Evolutionary conservation across 1,284 basidiomycete species (phyloP).

Genomic region (Trichosporon faecale): DNA sequence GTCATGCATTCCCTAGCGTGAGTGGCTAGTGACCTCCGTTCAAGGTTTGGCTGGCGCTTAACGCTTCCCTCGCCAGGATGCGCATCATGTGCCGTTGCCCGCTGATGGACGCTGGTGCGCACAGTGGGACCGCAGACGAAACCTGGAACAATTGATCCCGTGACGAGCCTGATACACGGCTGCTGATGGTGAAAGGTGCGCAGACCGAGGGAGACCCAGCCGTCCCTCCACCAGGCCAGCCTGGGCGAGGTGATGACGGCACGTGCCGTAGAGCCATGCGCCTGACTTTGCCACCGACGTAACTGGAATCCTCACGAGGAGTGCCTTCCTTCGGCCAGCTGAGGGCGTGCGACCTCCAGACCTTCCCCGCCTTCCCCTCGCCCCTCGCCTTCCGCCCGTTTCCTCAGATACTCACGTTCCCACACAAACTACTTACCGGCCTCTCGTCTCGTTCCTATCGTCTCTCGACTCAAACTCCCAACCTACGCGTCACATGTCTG

Average conservation of each 20-base stretch:
- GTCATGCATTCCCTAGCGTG: neutral
- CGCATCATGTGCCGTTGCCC: neutral
- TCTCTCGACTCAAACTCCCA: neutral
- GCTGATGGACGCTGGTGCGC: neutral
- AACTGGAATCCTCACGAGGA: neutral
- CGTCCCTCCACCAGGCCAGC: neutral
- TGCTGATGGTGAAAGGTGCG: neutral
- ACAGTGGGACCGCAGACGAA: neutral
- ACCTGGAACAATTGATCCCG: neutral
- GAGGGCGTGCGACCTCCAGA: neutral
- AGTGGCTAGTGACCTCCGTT: neutral
- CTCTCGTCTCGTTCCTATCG: neutral
- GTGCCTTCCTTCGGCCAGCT: neutral
- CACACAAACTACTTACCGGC: neutral
- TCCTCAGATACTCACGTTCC: neutral
- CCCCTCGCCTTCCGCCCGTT: neutral
- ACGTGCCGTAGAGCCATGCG: neutral
- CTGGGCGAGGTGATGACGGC: neutral
- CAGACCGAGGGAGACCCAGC: neutral
- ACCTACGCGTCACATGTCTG: conserved; percentile 17
- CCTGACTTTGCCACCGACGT: neutral
- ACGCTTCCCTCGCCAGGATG: neutral
- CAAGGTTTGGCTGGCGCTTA: neutral
- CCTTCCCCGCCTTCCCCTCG: neutral
- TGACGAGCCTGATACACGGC: neutral